phyloP scores from a whole-genome alignment of 371 early-diverging fungal species.

The Mortierella sp. region DNA sequence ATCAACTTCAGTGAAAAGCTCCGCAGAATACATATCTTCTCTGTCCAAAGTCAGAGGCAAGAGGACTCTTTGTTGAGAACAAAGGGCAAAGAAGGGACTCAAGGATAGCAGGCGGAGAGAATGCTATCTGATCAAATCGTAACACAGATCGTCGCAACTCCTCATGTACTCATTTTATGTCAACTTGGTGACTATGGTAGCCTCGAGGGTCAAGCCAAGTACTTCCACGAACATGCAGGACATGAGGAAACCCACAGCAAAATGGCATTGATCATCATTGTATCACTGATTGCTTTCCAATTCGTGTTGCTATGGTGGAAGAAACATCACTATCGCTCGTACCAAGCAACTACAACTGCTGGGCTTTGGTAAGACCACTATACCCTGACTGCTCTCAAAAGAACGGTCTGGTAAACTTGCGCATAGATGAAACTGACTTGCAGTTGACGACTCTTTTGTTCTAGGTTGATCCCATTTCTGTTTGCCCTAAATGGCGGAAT shows the following conservation, averaged over 20 bases:
- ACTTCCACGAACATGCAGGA: slow-evolving; percentile 58
- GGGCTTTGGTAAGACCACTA: slow-evolving; percentile 74
- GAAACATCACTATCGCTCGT: slow-evolving; percentile 78
- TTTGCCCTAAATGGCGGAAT: slow-evolving; percentile 33
- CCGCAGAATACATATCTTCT: too few species aligned
- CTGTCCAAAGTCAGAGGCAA: too few species aligned
- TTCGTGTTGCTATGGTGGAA: slow-evolving; percentile 83
- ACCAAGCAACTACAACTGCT: slow-evolving; percentile 74
- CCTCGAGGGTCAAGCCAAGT: slow-evolving; percentile 47
- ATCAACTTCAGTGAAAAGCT: too few species aligned
- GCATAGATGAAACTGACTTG: not conserved
- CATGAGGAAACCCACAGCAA: slow-evolving; percentile 77
- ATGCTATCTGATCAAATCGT: not conserved
- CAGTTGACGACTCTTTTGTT: not conserved
- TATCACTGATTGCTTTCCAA: slow-evolving; percentile 77
- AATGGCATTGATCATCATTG: slow-evolving; percentile 84
- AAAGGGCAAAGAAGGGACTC: too few species aligned
- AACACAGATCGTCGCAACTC: not conserved
- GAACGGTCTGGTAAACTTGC: slow-evolving; percentile 58
- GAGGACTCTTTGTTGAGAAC: too few species aligned
- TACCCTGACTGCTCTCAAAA: not conserved
- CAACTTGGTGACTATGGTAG: slow-evolving; percentile 18
- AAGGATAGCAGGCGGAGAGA: too few species aligned
- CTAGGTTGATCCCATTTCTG: slow-evolving; percentile 33
- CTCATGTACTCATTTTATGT: not conserved